A percentile compares a stretch with the other conserved stretches of the same genome.
Conservation (phyloP, 2,329 filamentous ascomycete species). For the Dendryphion nanum region DNA sequence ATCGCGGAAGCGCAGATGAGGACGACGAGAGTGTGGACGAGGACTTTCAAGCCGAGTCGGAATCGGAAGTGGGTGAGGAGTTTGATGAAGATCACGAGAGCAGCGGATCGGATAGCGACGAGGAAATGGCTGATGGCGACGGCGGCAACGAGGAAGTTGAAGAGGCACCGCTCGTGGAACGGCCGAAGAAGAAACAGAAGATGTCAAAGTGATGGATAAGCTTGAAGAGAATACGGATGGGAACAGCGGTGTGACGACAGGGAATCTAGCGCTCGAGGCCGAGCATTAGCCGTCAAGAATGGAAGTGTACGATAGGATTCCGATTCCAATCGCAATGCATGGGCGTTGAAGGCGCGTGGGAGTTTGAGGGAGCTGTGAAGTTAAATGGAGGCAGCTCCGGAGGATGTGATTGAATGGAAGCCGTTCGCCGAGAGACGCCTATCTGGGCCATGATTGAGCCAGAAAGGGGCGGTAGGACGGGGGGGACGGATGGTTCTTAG, state of each 20-base stretch:
- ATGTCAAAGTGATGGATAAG: constrained; percentile 33
- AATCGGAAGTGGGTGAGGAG: constrained; percentile 95
- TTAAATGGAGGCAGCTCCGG: background rate
- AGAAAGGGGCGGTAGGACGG: background rate
- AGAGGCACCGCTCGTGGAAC: constrained; percentile 46
- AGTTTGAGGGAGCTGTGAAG: constrained; percentile 1
- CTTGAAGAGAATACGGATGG: constrained; percentile 5
- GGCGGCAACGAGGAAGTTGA: constrained; percentile 43
- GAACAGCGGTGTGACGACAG: constrained; percentile 6
- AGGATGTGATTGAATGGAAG: constrained; percentile 11
- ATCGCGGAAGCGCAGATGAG: constrained; percentile 90
- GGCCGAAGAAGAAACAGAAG: constrained; percentile 67
- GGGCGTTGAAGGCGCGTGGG: constrained; percentile 12
- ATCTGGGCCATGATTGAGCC: background rate
- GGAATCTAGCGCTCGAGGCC: too few relatives aligned
- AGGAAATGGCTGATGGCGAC: constrained; percentile 64
- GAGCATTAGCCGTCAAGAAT: background rate
- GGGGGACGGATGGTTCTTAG: too few relatives aligned
- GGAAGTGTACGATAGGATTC: constrained; percentile 15
- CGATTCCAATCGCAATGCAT: constrained; percentile 19
- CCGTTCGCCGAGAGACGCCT: constrained; percentile 7
- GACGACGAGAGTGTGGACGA: constrained; percentile 95
- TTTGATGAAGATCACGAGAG: constrained; percentile 91
- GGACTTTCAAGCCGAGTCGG: constrained; percentile 89
- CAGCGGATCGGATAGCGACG: constrained; percentile 67